Evolutionary conservation across 306 rosid genomes (phyloP), one percentile per base, ranked within the genome.

Genomic region (Malus orientalis): DNA sequence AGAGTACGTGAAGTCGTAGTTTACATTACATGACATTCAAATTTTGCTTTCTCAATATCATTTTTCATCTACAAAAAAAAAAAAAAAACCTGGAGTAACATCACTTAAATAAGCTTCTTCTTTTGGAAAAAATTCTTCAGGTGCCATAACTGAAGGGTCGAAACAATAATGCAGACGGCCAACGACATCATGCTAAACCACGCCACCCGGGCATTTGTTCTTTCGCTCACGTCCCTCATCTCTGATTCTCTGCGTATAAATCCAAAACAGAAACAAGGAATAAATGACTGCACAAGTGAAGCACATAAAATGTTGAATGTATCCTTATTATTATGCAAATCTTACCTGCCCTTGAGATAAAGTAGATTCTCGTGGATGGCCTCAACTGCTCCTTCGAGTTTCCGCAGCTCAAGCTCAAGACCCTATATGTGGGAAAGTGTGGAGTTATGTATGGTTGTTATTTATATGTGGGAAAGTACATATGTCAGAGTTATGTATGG

Each of bases 361-460:
- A 92, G 85, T 84, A 95, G 86, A 82, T 95, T 95, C 84, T 95
- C 97, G 80, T 95, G 98, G 82, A 95, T 92, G 74, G 97, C 92
- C 80, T 95, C 97, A 62, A 92, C 98, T 5, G 97, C 91, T 80
- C 97, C 98, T 88, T 95, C 98, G 29, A 95, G 96, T 84, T 95
- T 95, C 82, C 88, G 85, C 75, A 95, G 83, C 89, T 95, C 98
- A 53, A 95, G 97, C 83, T 95, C 98, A 13, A 95, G 87, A 42
- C 98, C 98, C 98, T 95, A 11, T n/a, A 36, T 25, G 15, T 64
- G 27, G 12, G 62, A 59, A 36, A 36, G 40, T 36, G 40, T 36
- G 0, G 40, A 36, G 40, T 36, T 36, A 36, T 0, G 8, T 6
- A 36, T 36, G 40, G 40, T 36, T 36, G 40, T 6, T 36, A 36